Evolutionary conservation across 2,329 filamentous ascomycete genomes (phyloP).

Genomic region (Colletotrichum caudatum): DNA sequence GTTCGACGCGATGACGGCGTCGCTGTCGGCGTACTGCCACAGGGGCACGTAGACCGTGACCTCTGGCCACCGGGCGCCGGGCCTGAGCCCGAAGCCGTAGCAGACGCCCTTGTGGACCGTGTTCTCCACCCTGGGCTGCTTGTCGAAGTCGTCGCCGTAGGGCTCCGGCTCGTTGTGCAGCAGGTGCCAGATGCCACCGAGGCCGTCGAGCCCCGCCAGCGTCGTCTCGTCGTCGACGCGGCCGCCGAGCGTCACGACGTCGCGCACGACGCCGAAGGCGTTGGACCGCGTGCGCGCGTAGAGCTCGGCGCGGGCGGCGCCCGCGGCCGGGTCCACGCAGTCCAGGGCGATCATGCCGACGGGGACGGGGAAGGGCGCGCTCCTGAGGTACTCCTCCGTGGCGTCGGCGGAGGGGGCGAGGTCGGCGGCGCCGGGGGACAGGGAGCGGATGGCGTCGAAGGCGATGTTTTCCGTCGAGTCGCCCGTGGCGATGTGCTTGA

Average conservation of each 20-base stretch:
- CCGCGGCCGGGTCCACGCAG: constrained; percentile 45
- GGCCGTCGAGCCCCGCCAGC: constrained; percentile 43
- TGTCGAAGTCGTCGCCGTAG: constrained; percentile 34
- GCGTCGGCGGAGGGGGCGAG: constrained; percentile 41
- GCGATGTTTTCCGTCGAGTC: constrained; percentile 42
- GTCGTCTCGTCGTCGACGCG: constrained; percentile 42
- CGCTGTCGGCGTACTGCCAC: constrained; percentile 44
- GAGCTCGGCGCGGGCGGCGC: constrained; percentile 47
- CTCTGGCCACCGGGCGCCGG: constrained; percentile 43
- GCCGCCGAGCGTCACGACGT: constrained; percentile 46
- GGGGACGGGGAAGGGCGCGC: constrained; percentile 43
- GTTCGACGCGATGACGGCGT: constrained; percentile 35
- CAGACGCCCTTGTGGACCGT: constrained; percentile 44
- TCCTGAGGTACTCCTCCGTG: constrained; percentile 43
- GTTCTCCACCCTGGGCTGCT: constrained; percentile 30
- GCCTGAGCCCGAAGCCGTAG: constrained; percentile 47
- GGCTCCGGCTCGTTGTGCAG: constrained; percentile 45
- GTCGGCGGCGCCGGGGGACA: constrained; percentile 42
- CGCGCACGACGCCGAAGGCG: constrained; percentile 44
- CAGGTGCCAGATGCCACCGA: constrained; percentile 46
- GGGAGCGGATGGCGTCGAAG: constrained; percentile 44
- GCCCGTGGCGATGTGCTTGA: constrained; percentile 45
- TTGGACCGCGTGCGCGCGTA: constrained; percentile 46
- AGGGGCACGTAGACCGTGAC: constrained; percentile 48
- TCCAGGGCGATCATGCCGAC: constrained; percentile 47